Percentiles rank a stretch among this genome's conserved stretches.
Evolutionary conservation across 1,139 yeast genomes (phyloP).

Genomic region (Suhomyces guaymorum): DNA sequence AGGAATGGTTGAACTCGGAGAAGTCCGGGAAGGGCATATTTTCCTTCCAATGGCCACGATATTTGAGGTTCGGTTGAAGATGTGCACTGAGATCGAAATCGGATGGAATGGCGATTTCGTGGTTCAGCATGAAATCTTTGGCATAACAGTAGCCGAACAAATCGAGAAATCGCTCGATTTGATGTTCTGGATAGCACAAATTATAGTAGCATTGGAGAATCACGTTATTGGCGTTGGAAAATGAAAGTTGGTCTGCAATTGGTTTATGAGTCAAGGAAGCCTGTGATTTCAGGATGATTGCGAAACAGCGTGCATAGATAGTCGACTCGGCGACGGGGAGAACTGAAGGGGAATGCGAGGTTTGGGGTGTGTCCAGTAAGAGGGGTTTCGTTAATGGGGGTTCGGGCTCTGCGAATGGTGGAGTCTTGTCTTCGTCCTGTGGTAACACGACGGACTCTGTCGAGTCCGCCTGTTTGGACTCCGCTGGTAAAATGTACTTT

Average conservation of each 20-base stretch:
- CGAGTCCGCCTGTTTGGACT: no score
- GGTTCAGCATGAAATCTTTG: conserved; percentile 19
- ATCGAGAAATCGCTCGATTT: conserved; percentile 21
- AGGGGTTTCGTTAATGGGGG: not conserved
- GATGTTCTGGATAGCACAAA: conserved; percentile 15
- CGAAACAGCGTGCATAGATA: conserved; percentile 4
- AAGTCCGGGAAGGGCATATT: conserved; percentile 9
- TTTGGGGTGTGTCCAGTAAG: not conserved
- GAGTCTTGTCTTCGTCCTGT: no score
- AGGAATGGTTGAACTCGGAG: conserved; percentile 11
- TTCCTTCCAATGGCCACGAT: not conserved
- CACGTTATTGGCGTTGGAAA: conserved; percentile 19
- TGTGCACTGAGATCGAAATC: conserved; percentile 19
- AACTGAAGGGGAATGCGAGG: not conserved
- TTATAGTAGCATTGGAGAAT: conserved; percentile 22
- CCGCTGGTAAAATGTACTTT: conserved; percentile 2
- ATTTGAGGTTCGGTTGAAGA: conserved; percentile 18
- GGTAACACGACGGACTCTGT: no score
- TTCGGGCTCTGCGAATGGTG: not conserved
- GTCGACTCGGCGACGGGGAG: not conserved
- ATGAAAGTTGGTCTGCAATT: not conserved
- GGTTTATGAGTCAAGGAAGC: conserved; percentile 1
- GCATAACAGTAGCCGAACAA: conserved; percentile 27
- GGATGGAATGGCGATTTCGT: conserved; percentile 19
- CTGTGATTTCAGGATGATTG: conserved; percentile 2